Percentiles rank a stretch among this genome's conserved stretches.
phyloP scores from a whole-genome alignment of 2,329 filamentous ascomycete species.

The Fusarium goolgardi region DNA sequence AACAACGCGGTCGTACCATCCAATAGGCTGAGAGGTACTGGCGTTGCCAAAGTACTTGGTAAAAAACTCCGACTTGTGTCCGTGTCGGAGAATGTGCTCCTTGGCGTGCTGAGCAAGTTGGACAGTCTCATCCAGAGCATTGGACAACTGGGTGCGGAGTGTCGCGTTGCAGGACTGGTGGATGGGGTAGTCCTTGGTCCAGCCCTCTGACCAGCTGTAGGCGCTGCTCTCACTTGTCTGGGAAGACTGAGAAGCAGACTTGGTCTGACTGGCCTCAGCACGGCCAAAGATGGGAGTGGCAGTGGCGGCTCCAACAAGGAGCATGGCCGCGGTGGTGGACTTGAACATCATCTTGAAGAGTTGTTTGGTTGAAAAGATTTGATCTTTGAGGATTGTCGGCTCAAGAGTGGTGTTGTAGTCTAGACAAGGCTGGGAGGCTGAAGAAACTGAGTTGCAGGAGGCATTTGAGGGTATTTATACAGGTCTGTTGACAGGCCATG shows the following conservation, averaged over 20 bases:
- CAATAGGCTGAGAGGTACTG: slow-evolving; percentile 67
- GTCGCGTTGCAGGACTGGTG: slow-evolving; percentile 75
- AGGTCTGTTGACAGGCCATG: background rate
- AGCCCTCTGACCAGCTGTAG: slow-evolving; percentile 52
- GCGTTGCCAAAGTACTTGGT: slow-evolving; percentile 74
- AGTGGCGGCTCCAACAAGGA: slow-evolving; percentile 45
- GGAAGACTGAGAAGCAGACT: slow-evolving; percentile 31
- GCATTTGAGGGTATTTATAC: slow-evolving; percentile 39
- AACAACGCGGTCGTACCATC: slow-evolving; percentile 71
- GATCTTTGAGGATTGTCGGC: slow-evolving; percentile 13
- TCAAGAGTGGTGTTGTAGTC: background rate
- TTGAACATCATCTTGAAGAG: slow-evolving; percentile 46
- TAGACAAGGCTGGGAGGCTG: slow-evolving; percentile 37
- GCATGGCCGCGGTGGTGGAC: slow-evolving; percentile 38
- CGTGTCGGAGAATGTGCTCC: slow-evolving; percentile 69
- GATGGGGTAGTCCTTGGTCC: slow-evolving; percentile 59
- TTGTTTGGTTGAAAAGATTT: background rate
- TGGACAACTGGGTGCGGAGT: slow-evolving; percentile 65
- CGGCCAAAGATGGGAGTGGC: slow-evolving; percentile 48
- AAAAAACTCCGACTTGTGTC: slow-evolving; percentile 68
- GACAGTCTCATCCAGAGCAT: slow-evolving; percentile 69
- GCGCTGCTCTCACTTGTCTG: slow-evolving; percentile 25
- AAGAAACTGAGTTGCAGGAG: slow-evolving; percentile 24
- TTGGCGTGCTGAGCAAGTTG: slow-evolving; percentile 69
- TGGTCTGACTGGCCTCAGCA: slow-evolving; percentile 41